Percentiles rank a stretch among this genome's conserved stretches.
Conservation (phyloP, 108 stramenopile genomes). For the Cyclotella cryptica region DNA sequence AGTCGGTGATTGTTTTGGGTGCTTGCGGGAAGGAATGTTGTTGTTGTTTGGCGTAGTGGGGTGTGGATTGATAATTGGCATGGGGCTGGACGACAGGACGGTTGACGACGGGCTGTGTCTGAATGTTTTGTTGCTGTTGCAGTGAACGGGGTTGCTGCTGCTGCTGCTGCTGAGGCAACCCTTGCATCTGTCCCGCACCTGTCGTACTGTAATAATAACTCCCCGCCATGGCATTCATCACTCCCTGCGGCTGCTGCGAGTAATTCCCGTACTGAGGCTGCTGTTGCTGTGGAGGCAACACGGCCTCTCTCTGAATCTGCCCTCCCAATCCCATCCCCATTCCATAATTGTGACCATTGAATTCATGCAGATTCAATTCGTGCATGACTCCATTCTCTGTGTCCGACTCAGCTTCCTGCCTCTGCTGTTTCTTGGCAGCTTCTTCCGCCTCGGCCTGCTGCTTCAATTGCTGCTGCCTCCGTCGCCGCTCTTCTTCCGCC, state of each 20-base stretch:
- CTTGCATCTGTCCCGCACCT: constrained; percentile 47
- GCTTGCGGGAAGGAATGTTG: constrained; percentile 1
- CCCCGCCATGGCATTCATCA: constrained; percentile 49
- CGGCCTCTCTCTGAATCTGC: constrained; percentile 23
- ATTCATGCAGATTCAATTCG: constrained; percentile 34
- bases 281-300: constrained; percentile 34
- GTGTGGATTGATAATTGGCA: constrained; percentile 27
- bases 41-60: constrained; percentile 16
- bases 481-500: constrained; percentile 32
- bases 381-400: constrained; percentile 34
- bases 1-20: constrained; percentile 1
- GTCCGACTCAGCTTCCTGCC: constrained; percentile 29
- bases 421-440: constrained; percentile 20
- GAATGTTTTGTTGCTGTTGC: constrained; percentile 8
- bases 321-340: constrained; percentile 48
- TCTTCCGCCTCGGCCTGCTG: constrained; percentile 26
- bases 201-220: constrained; percentile 41
- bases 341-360: constrained; percentile 14
- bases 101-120: constrained; percentile 34
- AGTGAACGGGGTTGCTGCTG: constrained; percentile 13
- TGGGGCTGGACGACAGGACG: constrained; percentile 37
- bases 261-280: constrained; percentile 29
- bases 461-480: constrained; percentile 33
- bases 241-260: constrained; percentile 28
- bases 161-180: constrained; percentile 12